A percentile compares a stretch with the other conserved stretches of the same genome.
Conservation (phyloP, 306 rosid species). For the Carpinus fangiana region DNA sequence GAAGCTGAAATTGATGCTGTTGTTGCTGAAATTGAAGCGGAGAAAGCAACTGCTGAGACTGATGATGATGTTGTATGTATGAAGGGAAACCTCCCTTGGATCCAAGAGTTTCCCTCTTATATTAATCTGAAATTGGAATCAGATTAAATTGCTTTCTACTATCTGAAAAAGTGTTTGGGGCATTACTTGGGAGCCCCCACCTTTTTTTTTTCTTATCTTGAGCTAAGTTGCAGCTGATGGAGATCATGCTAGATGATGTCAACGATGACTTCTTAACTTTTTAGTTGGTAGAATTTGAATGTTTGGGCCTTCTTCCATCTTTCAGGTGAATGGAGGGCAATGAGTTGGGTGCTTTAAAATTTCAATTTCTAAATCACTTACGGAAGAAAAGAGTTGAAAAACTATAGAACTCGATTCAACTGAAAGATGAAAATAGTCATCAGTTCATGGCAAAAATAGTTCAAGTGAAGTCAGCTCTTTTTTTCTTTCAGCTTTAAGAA, state of each 20-base stretch:
- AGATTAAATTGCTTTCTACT: not conserved
- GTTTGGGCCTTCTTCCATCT: not conserved
- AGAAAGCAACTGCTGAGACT: slow-evolving; percentile 97
- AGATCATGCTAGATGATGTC: not conserved
- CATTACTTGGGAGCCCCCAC: too few species aligned
- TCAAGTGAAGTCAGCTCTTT: too few species aligned
- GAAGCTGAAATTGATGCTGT: slow-evolving; percentile 94
- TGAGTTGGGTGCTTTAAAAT: not conserved
- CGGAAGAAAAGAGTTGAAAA: not conserved
- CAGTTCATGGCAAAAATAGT: not conserved
- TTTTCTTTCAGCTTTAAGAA: too few species aligned
- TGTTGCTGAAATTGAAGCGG: slow-evolving; percentile 91
- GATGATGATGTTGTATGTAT: slow-evolving; percentile 26
- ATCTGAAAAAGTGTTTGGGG: not conserved
- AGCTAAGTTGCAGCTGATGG: not conserved
- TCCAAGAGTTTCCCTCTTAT: not conserved
- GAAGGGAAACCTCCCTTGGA: not conserved
- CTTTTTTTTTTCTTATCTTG: too few species aligned
- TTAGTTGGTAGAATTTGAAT: not conserved
- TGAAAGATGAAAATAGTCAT: not conserved
- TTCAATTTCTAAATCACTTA: not conserved
- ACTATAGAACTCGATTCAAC: not conserved
- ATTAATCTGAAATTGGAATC: not conserved
- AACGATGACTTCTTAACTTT: not conserved
- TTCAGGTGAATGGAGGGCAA: not conserved